Percentiles rank a stretch among this genome's conserved stretches.
These are phyloP conservation scores for Mycena polygramma DNA, from an alignment of 768 basidiomycete species.

Conservation along the genomic window DNA sequence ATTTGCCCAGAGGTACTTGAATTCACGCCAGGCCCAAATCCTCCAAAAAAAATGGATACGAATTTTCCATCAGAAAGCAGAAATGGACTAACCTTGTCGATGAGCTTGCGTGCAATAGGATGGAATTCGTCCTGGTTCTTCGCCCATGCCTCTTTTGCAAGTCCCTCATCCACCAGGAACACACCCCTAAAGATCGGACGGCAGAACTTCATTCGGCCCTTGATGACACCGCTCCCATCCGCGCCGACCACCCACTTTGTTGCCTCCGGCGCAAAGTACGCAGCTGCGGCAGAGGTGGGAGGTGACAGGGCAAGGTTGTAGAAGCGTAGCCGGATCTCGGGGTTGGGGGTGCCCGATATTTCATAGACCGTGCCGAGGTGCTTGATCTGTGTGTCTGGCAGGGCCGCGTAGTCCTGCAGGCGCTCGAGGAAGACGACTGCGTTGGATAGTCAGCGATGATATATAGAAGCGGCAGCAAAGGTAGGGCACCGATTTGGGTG, in stretches of 20 bases:
- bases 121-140: conserved; percentile 71
- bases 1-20: not conserved
- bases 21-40: conserved; percentile 25
- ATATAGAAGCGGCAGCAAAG: conserved; percentile 5
- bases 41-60: not conserved
- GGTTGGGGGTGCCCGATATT: conserved; percentile 69
- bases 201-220: conserved; percentile 91
- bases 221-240: conserved; percentile 71
- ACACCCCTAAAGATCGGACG: conserved; percentile 73
- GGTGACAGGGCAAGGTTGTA: conserved; percentile 78
- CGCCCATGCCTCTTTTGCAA: conserved; percentile 67
- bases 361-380: conserved; percentile 71
- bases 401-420: conserved; percentile 70
- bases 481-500: conserved; percentile 76
- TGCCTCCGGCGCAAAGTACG: conserved; percentile 64
- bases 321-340: conserved; percentile 84
- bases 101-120: conserved; percentile 80
- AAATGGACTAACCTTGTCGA: conserved; percentile 72
- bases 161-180: conserved; percentile 60
- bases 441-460: not conserved
- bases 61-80: not conserved
- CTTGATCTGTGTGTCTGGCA: conserved; percentile 70
- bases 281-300: conserved; percentile 60
- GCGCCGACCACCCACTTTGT: conserved; percentile 78
- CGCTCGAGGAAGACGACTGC: conserved; percentile 89